Conservation (phyloP, 306 rosid genomes). For the Citrullus amarus region DNA sequence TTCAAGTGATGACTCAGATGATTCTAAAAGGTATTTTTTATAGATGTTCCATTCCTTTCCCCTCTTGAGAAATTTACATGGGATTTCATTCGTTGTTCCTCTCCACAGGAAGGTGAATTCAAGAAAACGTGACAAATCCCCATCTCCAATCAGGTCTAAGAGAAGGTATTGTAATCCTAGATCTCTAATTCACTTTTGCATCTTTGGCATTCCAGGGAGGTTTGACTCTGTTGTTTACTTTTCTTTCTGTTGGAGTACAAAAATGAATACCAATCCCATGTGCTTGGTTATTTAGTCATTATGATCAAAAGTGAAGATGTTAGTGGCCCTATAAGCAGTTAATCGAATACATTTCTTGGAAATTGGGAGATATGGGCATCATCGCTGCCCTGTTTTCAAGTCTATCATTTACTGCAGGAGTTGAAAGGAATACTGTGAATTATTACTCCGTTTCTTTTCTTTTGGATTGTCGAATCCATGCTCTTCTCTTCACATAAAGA, state of each 20-base stretch:
- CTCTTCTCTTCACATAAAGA: background rate
- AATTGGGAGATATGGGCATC: background rate
- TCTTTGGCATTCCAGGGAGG: background rate
- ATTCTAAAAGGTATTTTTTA: constrained; percentile 57
- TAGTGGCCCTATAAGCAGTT: background rate
- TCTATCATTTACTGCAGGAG: background rate
- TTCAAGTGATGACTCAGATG: constrained; percentile 78
- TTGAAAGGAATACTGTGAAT: background rate
- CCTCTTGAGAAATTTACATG: background rate
- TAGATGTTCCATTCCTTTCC: constrained; percentile 5
- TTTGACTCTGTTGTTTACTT: background rate
- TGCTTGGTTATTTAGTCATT: background rate
- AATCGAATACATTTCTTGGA: background rate
- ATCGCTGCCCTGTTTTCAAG: background rate
- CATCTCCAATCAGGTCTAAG: constrained; percentile 75
- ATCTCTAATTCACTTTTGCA: constrained; percentile 1
- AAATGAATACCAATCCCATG: background rate
- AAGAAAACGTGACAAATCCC: constrained; percentile 63
- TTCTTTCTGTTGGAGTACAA: background rate
- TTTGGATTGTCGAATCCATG: background rate
- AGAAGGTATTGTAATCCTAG: constrained; percentile 47
- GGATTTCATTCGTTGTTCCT: constrained; percentile 19
- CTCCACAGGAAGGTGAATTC: constrained; percentile 67
- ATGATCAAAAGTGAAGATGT: background rate
- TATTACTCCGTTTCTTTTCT: background rate